Percentiles rank a stretch among this genome's conserved stretches.
These are phyloP conservation scores for Ceratobasidium sp. DNA, from an alignment of 1,284 basidiomycete genomes.

Conservation along the genomic window DNA sequence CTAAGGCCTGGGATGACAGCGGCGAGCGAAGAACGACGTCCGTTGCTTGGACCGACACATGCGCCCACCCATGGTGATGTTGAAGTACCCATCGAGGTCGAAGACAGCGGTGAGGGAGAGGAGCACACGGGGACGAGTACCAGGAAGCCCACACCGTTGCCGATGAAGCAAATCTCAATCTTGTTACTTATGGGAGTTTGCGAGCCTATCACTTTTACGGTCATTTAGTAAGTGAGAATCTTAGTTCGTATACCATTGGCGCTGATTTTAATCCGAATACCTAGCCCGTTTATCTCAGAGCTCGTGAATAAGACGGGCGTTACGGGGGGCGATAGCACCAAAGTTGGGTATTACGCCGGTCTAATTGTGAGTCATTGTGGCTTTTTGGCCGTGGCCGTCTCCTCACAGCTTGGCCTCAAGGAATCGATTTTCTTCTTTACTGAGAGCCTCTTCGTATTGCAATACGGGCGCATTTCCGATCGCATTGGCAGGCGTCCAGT, in stretches of 20 bases:
- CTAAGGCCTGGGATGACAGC: not conserved
- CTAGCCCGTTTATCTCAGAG: slow-evolving; percentile 29
- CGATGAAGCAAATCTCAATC: slow-evolving; percentile 41
- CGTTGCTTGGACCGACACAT: slow-evolving; percentile 23
- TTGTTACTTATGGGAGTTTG: slow-evolving; percentile 44
- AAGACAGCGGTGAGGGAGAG: not conserved
- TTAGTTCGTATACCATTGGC: not conserved
- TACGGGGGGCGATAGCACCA: slow-evolving; percentile 48
- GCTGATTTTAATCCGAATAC: slow-evolving; percentile 1
- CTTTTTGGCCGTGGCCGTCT: not conserved
- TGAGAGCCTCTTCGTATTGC: slow-evolving; percentile 51
- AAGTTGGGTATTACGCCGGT: slow-evolving; percentile 49
- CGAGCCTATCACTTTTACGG: slow-evolving; percentile 42
- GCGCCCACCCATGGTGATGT: slow-evolving; percentile 20
- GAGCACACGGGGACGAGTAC: not conserved
- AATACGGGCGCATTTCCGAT: slow-evolving; percentile 53
- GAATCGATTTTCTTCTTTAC: slow-evolving; percentile 51
- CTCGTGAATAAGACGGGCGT: slow-evolving; percentile 47
- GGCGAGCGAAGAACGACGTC: slow-evolving; percentile 7
- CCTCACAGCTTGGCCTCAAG: slow-evolving; percentile 14
- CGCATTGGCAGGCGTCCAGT: slow-evolving; percentile 52
- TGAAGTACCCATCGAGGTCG: not conserved
- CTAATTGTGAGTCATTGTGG: slow-evolving; percentile 45
- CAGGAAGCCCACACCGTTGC: slow-evolving; percentile 39
- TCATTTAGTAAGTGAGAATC: slow-evolving; percentile 7